Percentiles rank a stretch among this genome's conserved stretches.
phyloP scores from a whole-genome alignment of 129 eudicot genomes.

The sunflower (Helianthus annuus) region HanXRQr2.0-SUNRISE NC_035445.2:20379553-20380052 shows the following conservation, averaged over 20 bases:
- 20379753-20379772: background rate
- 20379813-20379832: conserved; percentile 41
- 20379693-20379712: conserved; percentile 55
- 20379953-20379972: background rate
- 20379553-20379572: no score
- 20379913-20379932: conserved; percentile 12
- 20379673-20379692: no score
- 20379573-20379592: no score
- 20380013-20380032: background rate
- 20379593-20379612: no score
- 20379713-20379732: conserved; percentile 82
- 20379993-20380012: background rate
- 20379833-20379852: conserved; percentile 70
- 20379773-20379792: conserved; percentile 13
- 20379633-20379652: no score
- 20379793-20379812: background rate
- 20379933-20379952: background rate
- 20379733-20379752: background rate
- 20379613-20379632: no score
- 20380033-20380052: conserved; percentile 52
- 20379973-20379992: background rate
- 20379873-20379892: conserved; percentile 77
- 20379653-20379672: no score
- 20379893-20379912: conserved; percentile 36
- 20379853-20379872: conserved; percentile 51